Base-by-base conservation (phyloP, 2,329 filamentous ascomycete genomes). In the Calycina marina region DNA sequence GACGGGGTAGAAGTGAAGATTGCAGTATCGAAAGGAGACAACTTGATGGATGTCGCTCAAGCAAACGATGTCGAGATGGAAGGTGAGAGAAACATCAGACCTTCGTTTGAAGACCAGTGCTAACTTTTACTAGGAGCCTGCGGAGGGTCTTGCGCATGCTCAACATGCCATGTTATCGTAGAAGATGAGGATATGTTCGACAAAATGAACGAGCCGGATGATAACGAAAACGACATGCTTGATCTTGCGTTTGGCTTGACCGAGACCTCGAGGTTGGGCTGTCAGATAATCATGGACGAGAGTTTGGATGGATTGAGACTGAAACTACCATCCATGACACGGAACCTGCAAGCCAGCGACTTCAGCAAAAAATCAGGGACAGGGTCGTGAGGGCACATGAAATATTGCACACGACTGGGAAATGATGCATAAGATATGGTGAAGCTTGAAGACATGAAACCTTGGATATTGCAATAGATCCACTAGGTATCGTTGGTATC, bases 61-160 rank as follows among this genome's bases (percentile, higher is more conserved):
- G 83, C 80, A 28, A 72, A 96, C 56, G 88, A 96, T 51, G 63
- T 98, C 25, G 90, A 98, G 56, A 96, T 98, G 88, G 90, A 98
- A 64, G 86, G 71, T 69, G 53, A 38, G 58, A 47, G 16, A n/a
- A 16, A 10, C 16, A 15, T 10, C 1, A 9, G n/a, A n/a, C n/a
- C n/a, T n/a, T n/a, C n/a, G n/a, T n/a, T n/a, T n/a, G n/a, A n/a
- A n/a, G n/a, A n/a, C n/a, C n/a, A n/a, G n/a, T n/a, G n/a, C n/a
- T n/a, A n/a, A n/a, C n/a, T n/a, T 6, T 6, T 28, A 10, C 31
- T 25, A 68, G 73, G 90, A 40, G 90, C 90, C 9, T 98, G 90
- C 52, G 90, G 90, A 45, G 90, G 77, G 17, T 79, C 73, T 18
- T 82, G 77, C 50, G 76, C 77, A 30, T 83, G 77, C 56, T 79